Base-by-base conservation (phyloP, 148 eudicot species). In the Hydrangea macrophylla region DNA sequence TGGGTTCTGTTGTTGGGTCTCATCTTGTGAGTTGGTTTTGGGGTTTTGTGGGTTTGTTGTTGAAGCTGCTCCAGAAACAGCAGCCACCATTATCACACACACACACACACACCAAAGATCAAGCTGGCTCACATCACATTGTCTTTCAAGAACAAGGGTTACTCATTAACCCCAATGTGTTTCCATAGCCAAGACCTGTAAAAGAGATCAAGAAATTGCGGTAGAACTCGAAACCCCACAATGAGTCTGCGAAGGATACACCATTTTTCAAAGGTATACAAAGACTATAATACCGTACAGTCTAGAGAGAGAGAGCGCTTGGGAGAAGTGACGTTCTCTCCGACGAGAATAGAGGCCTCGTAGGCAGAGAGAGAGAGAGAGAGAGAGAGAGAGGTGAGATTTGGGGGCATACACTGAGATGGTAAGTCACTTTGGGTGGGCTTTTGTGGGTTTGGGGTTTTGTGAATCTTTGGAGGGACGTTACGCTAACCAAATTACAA, bases 71-170 rank as follows among this genome's bases (percentile, higher is more conserved):
- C 66, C 80, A 64, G 92, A 76, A 79, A 83, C 72, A 64, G 90
- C 90, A 74, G 87, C 95, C 84, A 90, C 90, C 90, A 88, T 86
- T 81, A 78, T 85, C 85, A 70, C 69, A 64, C 11, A 60, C 26
- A 69, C 59, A 82, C 51, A 73, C 25, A n/a, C 55, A 70, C 57
- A 58, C 24, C 23, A 71, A 13, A 60, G 53, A 28, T 26, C 26
- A 60, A 30, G 53, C 24, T 59, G 55, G 36, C 65, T 67, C 58
- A 72, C 80, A 82, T 83, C 93, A 80, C 89, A 84, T 84, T 80
- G 69, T 65, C 50, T 23, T 32, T 73, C 61, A 35, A 28, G 60
- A 75, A 80, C 24, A 17, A 57, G 53, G 58, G 51, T 56, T 32
- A 65, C 73, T 67, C 66, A 66, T 54, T 48, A 55, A 27, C 64